Conservation (phyloP, 2,329 filamentous ascomycete species). For the Sporothrix dimorphospora region DNA sequence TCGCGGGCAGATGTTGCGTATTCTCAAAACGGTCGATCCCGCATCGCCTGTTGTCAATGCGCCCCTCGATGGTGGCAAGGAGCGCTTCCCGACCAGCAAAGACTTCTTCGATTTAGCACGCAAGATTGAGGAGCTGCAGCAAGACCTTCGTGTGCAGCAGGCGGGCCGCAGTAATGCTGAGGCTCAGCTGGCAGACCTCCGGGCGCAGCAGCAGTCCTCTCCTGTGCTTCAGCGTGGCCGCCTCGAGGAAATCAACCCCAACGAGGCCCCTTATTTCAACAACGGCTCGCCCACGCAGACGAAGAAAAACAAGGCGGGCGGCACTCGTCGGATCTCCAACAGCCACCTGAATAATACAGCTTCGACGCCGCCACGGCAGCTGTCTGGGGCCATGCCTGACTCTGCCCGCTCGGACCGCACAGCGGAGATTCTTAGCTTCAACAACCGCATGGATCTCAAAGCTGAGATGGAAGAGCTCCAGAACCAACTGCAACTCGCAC, state of each 20-base stretch:
- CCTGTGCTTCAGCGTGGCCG: constrained; percentile 61
- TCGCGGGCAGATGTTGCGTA: constrained; percentile 74
- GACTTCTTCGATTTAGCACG: constrained; percentile 74
- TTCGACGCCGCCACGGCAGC: constrained; percentile 70
- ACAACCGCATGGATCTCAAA: constrained; percentile 88
- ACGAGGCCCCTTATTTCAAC: constrained; percentile 69
- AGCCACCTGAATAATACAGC: constrained; percentile 40
- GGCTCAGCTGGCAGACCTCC: constrained; percentile 75
- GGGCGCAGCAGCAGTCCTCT: constrained; percentile 64
- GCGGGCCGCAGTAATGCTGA: constrained; percentile 83
- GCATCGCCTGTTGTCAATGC: constrained; percentile 65
- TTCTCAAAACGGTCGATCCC: constrained; percentile 87
- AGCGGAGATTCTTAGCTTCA: constrained; percentile 79
- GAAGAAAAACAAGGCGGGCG: constrained; percentile 61
- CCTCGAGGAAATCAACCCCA: constrained; percentile 85
- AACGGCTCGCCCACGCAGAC: constrained; percentile 64
- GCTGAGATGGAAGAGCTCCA: constrained; percentile 89
- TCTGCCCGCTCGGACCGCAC: constrained; percentile 85
- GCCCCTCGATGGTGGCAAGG: constrained; percentile 44
- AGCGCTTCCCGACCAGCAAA: constrained; percentile 28
- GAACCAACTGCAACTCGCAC: constrained; percentile 88
- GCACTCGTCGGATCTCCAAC: constrained; percentile 65
- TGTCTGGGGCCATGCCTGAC: constrained; percentile 66
- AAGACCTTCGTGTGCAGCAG: constrained; percentile 80
- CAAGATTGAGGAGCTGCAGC: constrained; percentile 85